phyloP scores from a whole-genome alignment of 495 filamentous ascomycete species.

The Hyaloscypha hepaticicola region DNA sequence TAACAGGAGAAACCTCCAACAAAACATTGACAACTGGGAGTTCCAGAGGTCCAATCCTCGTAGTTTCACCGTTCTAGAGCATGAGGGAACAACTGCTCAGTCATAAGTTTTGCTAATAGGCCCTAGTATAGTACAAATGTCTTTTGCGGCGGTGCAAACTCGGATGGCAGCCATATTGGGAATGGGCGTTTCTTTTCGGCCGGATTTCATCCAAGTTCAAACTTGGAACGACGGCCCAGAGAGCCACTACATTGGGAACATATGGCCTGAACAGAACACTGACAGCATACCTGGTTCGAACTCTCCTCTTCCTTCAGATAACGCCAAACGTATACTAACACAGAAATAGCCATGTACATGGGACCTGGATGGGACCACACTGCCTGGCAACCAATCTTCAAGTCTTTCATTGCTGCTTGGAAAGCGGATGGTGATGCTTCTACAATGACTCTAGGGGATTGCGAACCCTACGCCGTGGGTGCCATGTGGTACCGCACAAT shows the following conservation, averaged over 20 bases:
- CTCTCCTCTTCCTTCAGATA: too few relatives aligned
- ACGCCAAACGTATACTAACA: too few relatives aligned
- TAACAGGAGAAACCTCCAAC: too few relatives aligned
- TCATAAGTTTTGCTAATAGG: background rate
- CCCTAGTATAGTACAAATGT: background rate
- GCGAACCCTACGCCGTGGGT: background rate
- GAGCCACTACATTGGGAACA: slow-evolving; percentile 38
- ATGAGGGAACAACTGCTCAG: background rate
- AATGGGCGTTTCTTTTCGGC: background rate
- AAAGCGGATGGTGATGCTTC: slow-evolving; percentile 15
- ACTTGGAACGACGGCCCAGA: slow-evolving; percentile 33
- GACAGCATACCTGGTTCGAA: too few relatives aligned
- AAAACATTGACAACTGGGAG: too few relatives aligned
- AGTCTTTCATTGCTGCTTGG: slow-evolving; percentile 30
- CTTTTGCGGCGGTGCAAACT: background rate
- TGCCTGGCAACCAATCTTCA: slow-evolving; percentile 30
- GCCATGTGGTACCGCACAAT: slow-evolving; percentile 8
- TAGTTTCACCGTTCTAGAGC: too few relatives aligned
- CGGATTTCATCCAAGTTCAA: slow-evolving; percentile 1
- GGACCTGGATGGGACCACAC: slow-evolving; percentile 16
- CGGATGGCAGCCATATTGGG: slow-evolving; percentile 4
- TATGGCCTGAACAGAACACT: slow-evolving; percentile 31
- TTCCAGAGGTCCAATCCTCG: too few relatives aligned
- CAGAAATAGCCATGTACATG: background rate
- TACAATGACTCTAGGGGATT: background rate